A percentile compares a stretch with the other conserved stretches of the same genome.
phyloP scores from a whole-genome alignment of 2,329 filamentous ascomycete genomes.

The Colletotrichum coccodes region DNA sequence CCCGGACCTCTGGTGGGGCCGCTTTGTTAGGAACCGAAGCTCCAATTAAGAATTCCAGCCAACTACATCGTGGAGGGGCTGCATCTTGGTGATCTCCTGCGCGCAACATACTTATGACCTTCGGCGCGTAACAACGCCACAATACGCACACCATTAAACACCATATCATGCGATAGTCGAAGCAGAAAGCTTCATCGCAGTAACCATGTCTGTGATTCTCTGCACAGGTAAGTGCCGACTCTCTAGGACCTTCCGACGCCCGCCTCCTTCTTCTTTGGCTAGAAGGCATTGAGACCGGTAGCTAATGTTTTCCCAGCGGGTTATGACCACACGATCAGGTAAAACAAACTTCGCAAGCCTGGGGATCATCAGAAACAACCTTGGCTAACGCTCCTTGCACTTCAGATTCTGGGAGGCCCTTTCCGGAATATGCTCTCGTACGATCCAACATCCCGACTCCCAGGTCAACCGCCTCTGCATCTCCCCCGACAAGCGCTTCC shows the following conservation, averaged over 20 bases:
- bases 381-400: slow-evolving; percentile 29
- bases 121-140: not conserved
- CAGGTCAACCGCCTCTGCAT: slow-evolving; percentile 99
- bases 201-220: slow-evolving; percentile 68
- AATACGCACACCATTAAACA: not conserved
- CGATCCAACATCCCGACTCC: slow-evolving; percentile 97
- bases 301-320: slow-evolving; percentile 54
- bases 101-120: not conserved
- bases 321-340: slow-evolving; percentile 73
- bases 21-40: slow-evolving; percentile 28
- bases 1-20: slow-evolving; percentile 29
- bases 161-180: slow-evolving; percentile 32
- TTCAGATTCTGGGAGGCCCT: slow-evolving; percentile 96
- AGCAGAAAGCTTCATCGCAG: slow-evolving; percentile 14
- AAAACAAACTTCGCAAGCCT: slow-evolving; percentile 17
- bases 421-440: slow-evolving; percentile 96
- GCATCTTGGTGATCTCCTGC: slow-evolving; percentile 8
- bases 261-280: not conserved
- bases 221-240: slow-evolving; percentile 68
- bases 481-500: slow-evolving; percentile 95
- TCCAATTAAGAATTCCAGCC: slow-evolving; percentile 13
- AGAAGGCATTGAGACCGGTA: not conserved
- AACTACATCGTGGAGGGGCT: slow-evolving; percentile 30
- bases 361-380: not conserved
- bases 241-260: slow-evolving; percentile 6